phyloP scores from a whole-genome alignment of 2,329 filamentous ascomycete species.

The Purpureocillium takamizusanense region DNA sequence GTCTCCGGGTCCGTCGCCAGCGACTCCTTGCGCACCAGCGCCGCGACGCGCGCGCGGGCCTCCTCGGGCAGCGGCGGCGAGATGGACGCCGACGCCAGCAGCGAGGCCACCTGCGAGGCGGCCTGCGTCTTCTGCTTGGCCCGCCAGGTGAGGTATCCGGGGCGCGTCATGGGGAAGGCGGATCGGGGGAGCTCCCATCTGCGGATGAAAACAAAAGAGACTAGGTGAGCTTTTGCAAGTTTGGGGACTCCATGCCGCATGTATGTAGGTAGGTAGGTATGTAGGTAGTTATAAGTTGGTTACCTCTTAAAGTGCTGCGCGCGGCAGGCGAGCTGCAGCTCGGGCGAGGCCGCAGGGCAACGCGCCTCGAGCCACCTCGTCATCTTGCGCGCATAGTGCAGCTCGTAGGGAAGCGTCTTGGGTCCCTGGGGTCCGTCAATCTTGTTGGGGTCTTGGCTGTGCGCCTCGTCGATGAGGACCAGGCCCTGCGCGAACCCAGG shows the following conservation, averaged over 20 bases:
- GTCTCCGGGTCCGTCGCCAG: constrained; percentile 52
- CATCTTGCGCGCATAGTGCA: constrained; percentile 76
- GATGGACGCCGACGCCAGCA: constrained; percentile 31
- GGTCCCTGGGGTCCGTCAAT: constrained; percentile 32
- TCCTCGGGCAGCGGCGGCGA: constrained; percentile 29
- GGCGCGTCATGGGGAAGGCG: constrained; percentile 63
- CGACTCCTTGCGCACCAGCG: constrained; percentile 72
- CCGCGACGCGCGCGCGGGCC: constrained; percentile 53
- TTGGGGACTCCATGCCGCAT: too few species aligned
- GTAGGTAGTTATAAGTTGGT: too few species aligned
- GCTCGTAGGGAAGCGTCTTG: constrained; percentile 58
- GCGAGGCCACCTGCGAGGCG: constrained; percentile 42
- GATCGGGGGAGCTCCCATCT: constrained; percentile 72
- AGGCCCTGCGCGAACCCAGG: constrained; percentile 43
- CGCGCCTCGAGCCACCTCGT: constrained; percentile 59
- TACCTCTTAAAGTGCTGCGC: constrained; percentile 74
- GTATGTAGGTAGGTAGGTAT: too few species aligned
- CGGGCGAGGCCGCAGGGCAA: constrained; percentile 51
- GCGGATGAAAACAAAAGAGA: too few species aligned
- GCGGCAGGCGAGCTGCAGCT: constrained; percentile 66
- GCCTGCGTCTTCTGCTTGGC: constrained; percentile 62
- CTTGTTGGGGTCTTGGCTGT: constrained; percentile 24
- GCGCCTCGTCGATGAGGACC: constrained; percentile 61
- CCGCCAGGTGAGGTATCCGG: constrained; percentile 76
- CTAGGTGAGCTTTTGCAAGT: too few species aligned